phyloP scores from a whole-genome alignment of 352 stramenopile genomes.

The Globisporangium canariense region DNA sequence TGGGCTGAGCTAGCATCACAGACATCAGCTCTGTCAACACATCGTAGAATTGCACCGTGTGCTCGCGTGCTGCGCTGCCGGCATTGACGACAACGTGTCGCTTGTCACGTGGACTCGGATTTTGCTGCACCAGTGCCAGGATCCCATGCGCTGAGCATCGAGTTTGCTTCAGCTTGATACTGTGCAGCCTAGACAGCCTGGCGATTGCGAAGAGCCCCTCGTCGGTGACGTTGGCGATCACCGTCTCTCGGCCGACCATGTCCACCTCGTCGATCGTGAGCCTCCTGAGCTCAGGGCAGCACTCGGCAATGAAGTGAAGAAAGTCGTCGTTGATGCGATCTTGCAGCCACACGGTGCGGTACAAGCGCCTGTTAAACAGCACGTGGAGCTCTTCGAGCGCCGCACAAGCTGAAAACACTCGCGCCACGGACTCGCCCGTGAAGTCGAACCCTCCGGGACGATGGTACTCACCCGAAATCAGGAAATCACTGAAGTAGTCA shows the following conservation, averaged over 20 bases:
- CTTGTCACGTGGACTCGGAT: not conserved
- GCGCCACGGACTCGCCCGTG: not conserved
- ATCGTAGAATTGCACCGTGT: not conserved
- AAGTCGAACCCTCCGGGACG: not conserved
- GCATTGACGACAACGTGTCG: not conserved
- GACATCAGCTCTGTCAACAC: not conserved
- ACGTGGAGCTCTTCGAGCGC: constrained; percentile 13
- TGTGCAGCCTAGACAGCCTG: not conserved
- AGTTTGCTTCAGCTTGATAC: not conserved
- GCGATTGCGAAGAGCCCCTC: not conserved
- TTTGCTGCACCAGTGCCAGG: not conserved
- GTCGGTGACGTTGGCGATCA: not conserved
- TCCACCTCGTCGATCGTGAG: not conserved
- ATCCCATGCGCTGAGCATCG: not conserved
- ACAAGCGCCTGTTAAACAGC: not conserved
- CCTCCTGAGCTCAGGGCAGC: not conserved
- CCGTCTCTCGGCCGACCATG: not conserved
- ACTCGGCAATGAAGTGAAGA: not conserved
- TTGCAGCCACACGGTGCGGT: not conserved
- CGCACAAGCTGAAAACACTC: constrained; percentile 3
- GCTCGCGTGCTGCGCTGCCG: not conserved
- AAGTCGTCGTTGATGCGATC: constrained; percentile 1
- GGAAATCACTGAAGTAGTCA: not conserved
- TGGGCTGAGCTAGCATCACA: not conserved
- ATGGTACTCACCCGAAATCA: not conserved